Evolutionary conservation across 345 rosid genomes (phyloP).

Genomic region (Lenwebbia sp.): DNA sequence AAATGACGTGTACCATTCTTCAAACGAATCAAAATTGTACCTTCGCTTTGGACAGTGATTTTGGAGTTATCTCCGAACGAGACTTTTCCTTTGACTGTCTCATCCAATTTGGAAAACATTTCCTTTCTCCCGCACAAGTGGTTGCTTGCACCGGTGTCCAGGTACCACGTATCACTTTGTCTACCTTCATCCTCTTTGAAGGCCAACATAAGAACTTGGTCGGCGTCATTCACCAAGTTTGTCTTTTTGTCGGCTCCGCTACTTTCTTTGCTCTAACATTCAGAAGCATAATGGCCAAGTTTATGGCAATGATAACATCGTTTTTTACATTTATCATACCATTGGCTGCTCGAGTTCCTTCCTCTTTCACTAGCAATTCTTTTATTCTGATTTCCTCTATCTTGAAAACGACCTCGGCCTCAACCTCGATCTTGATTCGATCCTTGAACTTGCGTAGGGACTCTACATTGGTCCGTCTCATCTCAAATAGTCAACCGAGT

Average conservation of each 20-base stretch:
- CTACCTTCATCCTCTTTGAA: too few relatives aligned
- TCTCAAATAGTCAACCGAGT: not conserved
- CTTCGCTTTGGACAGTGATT: too few relatives aligned
- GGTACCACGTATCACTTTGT: too few relatives aligned
- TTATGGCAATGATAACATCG: not conserved
- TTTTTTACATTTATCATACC: not conserved
- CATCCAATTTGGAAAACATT: too few relatives aligned
- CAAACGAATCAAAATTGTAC: not conserved
- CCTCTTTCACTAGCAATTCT: not conserved
- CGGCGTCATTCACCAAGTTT: not conserved
- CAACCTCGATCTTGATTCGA: not conserved
- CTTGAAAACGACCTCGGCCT: not conserved
- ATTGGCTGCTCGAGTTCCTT: too few relatives aligned
- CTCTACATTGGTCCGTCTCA: not conserved
- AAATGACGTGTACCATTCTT: not conserved
- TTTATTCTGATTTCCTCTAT: not conserved
- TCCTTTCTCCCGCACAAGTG: too few relatives aligned
- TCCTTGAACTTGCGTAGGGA: accelerated
- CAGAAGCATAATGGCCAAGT: not conserved
- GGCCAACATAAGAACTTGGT: not conserved
- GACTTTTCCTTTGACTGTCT: too few relatives aligned
- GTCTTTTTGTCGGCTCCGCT: not conserved
- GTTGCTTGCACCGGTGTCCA: too few relatives aligned
- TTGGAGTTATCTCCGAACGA: too few relatives aligned
- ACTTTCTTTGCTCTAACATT: not conserved